Evolutionary conservation across 2,329 filamentous ascomycete species (phyloP), one percentile per base, ranked within the genome.

Genomic region (Nemania sp.): DNA sequence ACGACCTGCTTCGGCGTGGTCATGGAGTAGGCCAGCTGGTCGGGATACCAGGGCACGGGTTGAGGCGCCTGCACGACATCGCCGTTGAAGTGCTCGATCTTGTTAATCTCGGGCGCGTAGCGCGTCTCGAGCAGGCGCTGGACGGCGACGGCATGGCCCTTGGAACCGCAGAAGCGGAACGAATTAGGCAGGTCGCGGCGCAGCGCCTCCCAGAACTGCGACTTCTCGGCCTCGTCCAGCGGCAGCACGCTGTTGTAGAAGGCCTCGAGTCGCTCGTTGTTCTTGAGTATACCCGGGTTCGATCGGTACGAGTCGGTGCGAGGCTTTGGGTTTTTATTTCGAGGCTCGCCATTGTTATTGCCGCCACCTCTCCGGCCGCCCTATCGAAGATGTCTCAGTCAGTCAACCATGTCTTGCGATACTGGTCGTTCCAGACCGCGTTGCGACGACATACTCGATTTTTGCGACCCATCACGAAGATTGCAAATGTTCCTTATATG

Each of bases 1-100:
- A 99, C 83, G 61, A 97, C 88, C 68, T 96, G 92, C 80, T 97
- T 99, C 59, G 94, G 91, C 5, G 93, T 97, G 40, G 92, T 96
- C 91, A 97, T 97, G 73, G 86, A 91, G 89, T 95, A 99, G 44
- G 94, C 94, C 57, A 99, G 85, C 68, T 90, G 84, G 69, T 97
- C 91, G 36, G 94, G 94, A 71, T 96, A 99, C 91, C 93, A 97
- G 26, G 86, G 78, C 52, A 99, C 88, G 1, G 90, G 82, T 68
- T 84, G 80, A 8, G 94, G 94, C 11, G 94, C 85, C 57, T 92
- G 85, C 62, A 97, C 92, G 12, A 81, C 80, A 65, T 87, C 80
- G 66, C 89, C 93, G 73, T 99, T 91, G 68, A 86, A 84, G 72
- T 90, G 83, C 68, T 90, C 82, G 69, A 96, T 94, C 54, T 86